These are phyloP conservation scores for Kwoniella botswanensis DNA, from an alignment of 768 basidiomycete species.

Conservation along the genomic window DNA sequence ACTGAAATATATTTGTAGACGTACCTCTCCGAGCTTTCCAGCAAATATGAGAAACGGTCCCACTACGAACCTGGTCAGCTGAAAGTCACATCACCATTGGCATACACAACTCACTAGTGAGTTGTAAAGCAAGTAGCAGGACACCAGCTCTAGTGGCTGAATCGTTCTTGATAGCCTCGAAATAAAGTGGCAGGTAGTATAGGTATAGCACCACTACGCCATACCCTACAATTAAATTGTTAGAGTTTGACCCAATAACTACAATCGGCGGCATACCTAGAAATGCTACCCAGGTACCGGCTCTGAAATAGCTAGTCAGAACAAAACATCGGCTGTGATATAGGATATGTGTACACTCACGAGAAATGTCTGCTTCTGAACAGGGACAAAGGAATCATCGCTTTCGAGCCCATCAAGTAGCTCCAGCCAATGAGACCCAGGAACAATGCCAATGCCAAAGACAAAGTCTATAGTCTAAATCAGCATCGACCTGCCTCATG, in stretches of 20 bases:
- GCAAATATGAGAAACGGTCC: conserved; percentile 28
- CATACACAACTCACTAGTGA: conserved; percentile 20
- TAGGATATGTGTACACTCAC: conserved; percentile 11
- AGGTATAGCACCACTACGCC: conserved; percentile 34
- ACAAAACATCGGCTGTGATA: not conserved
- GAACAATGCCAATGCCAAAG: conserved; percentile 27
- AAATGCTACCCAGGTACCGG: conserved; percentile 35
- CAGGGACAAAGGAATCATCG: conserved; percentile 37
- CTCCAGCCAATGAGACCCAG: conserved; percentile 30
- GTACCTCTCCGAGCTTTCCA: conserved; percentile 32
- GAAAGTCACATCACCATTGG: not conserved
- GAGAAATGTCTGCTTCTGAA: conserved; percentile 27
- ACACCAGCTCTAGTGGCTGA: conserved; percentile 31
- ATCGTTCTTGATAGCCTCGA: conserved; percentile 41
- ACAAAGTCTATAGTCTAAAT: conserved; percentile 13
- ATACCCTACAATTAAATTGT: conserved; percentile 14
- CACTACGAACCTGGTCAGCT: not conserved
- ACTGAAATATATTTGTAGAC: not conserved
- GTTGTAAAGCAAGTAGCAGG: conserved; percentile 28
- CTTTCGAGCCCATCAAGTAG: conserved; percentile 22
- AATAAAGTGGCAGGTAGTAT: conserved; percentile 39
- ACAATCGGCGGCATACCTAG: conserved; percentile 17
- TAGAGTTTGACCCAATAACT: not conserved
- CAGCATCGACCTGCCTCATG: not conserved
- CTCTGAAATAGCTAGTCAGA: conserved; percentile 9